Evolutionary conservation across 495 filamentous ascomycete species (phyloP), one percentile per base, ranked within the genome.

Genomic region (Xylaria bambusicola): DNA sequence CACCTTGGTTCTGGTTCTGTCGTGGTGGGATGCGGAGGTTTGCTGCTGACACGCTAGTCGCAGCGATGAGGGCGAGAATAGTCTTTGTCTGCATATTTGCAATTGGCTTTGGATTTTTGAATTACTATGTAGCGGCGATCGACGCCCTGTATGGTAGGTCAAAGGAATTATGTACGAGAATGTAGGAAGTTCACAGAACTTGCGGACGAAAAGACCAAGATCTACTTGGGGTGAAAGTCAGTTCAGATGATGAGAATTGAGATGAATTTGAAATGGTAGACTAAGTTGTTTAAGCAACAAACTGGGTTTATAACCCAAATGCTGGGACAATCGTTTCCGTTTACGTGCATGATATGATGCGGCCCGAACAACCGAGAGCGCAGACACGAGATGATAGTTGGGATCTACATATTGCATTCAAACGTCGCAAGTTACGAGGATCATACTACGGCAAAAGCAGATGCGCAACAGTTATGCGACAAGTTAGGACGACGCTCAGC

Each of bases 81-180:
- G 60, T 63, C 36, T 70, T 66, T 59, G 65, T 45, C 61, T 73
- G 67, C 71, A 73, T 73, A 3, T 53, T 67, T 38, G 20, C 51
- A 15, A 17, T n/a, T n/a, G n/a, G n/a, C n/a, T n/a, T n/a, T n/a
- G n/a, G n/a, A n/a, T n/a, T n/a, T n/a, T n/a, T n/a, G n/a, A n/a
- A n/a, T n/a, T n/a, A n/a, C 18, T n/a, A 21, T 18, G 6, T 17
- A 9, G 23, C 17, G 12, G 27, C 18, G 23, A 54, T 9, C 29
- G 12, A 20, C n/a, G 26, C 18, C 12, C 24, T 20, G 23, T n/a
- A 13, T 7, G 12, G 13, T 38, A 15, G 36, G 3, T 38, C 3
- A 38, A 7, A 38, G 36, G 36, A 38, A 15, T 38, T 38, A 8
- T 38, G 13, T 3, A 38, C 36, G 36, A 38, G 52, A 31, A 45